These are phyloP conservation scores for Aspergillus cavernicola DNA, from an alignment of 495 filamentous ascomycete genomes.

Conservation along the genomic window DNA sequence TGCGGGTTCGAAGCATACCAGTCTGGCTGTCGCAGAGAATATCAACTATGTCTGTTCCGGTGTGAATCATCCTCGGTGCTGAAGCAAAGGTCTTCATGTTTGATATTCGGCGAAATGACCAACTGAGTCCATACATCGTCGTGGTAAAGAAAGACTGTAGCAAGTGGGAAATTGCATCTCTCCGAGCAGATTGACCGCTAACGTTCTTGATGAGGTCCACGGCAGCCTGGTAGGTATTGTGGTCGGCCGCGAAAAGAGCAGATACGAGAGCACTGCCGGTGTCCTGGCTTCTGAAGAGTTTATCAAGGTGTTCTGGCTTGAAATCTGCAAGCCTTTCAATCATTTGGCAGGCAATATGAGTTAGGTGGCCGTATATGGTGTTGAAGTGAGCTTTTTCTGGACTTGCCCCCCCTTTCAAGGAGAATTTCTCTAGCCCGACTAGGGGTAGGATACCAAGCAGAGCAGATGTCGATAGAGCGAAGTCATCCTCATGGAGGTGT, in stretches of 20 bases:
- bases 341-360: conserved; percentile 64
- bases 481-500: conserved; percentile 59
- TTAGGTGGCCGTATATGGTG: conserved; percentile 62
- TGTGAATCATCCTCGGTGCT: conserved; percentile 66
- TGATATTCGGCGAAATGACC: conserved; percentile 55
- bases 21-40: conserved; percentile 77
- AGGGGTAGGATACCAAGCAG: conserved; percentile 67
- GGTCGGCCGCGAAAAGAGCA: conserved; percentile 65
- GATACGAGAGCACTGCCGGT: conserved; percentile 65
- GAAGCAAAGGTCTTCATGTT: conserved; percentile 61
- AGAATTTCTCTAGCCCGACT: conserved; percentile 69
- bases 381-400: conserved; percentile 69
- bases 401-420: conserved; percentile 43
- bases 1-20: conserved; percentile 70
- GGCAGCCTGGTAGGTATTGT: conserved; percentile 66
- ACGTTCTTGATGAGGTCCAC: conserved; percentile 77
- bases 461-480: conserved; percentile 64
- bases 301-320: conserved; percentile 55
- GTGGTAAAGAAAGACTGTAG: conserved; percentile 60
- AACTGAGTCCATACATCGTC: conserved; percentile 57
- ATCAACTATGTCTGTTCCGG: conserved; percentile 70
- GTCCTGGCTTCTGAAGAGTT: conserved; percentile 58
- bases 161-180: conserved; percentile 70
- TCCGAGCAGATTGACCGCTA: conserved; percentile 63
- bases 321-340: conserved; percentile 77